Evolutionary conservation across 768 basidiomycete genomes (phyloP).

Genomic region (Leccinum arenicola): DNA sequence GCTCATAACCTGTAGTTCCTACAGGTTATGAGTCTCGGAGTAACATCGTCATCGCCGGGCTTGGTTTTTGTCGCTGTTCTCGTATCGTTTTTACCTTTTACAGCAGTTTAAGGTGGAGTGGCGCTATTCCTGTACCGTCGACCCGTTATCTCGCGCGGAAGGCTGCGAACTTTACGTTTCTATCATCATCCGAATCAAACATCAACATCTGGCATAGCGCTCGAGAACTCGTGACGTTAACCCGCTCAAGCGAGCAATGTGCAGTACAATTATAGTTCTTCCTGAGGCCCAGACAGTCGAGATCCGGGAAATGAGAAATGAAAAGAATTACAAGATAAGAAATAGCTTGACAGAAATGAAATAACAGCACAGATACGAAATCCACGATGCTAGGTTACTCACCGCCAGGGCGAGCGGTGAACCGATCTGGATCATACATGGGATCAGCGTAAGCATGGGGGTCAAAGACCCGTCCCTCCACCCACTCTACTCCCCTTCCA

Average conservation of each 20-base stretch:
- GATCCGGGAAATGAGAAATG: slow-evolving; percentile 9
- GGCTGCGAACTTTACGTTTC: neutral
- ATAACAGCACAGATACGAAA: slow-evolving; percentile 4
- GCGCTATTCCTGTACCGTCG: neutral
- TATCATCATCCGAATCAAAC: neutral
- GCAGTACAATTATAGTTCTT: neutral
- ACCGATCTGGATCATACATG: slow-evolving; percentile 13
- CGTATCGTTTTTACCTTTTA: slow-evolving; percentile 1
- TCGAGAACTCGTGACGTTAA: neutral
- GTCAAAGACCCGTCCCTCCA: neutral
- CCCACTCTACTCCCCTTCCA: neutral
- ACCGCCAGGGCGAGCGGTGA: slow-evolving; percentile 1
- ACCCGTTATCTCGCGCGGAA: neutral
- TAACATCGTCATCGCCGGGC: slow-evolving; percentile 9
- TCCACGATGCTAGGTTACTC: slow-evolving; percentile 1
- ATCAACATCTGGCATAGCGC: neutral
- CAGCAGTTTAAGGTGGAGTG: neutral
- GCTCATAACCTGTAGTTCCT: slow-evolving; percentile 23
- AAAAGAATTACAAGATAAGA: slow-evolving; percentile 2
- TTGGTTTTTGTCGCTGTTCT: slow-evolving; percentile 2
- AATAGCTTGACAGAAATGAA: slow-evolving; percentile 7
- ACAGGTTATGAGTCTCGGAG: slow-evolving; percentile 16
- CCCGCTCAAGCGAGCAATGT: neutral
- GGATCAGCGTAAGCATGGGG: slow-evolving; percentile 11
- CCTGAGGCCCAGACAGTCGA: neutral